A percentile compares a stretch with the other conserved stretches of the same genome.
phyloP scores from a whole-genome alignment of 805 yeast species.

The Hanseniaspora pseudoguilliermondii region DNA sequence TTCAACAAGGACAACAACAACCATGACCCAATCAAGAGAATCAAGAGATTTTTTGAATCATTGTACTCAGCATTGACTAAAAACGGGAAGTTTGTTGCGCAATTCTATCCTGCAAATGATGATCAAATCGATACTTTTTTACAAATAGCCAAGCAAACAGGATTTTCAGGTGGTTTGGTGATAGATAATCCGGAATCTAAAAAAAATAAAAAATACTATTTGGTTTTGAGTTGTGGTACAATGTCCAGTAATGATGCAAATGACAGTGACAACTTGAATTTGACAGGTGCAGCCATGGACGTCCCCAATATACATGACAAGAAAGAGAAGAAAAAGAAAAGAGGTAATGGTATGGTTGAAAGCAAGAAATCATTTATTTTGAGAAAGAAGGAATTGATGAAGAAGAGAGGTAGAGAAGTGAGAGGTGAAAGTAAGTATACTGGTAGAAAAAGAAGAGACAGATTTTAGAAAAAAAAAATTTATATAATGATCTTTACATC shows the following conservation, averaged over 20 bases:
- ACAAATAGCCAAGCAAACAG: conserved; percentile 80
- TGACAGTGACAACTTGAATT: conserved; percentile 70
- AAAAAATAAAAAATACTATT: conserved; percentile 78
- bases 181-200: conserved; percentile 89
- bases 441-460: conserved; percentile 65
- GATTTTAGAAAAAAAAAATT: conserved; percentile 32
- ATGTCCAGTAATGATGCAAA: conserved; percentile 78
- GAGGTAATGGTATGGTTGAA: conserved; percentile 41
- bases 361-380: conserved; percentile 65
- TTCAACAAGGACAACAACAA: conserved; percentile 84
- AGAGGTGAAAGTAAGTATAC: conserved; percentile 86
- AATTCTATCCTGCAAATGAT: conserved; percentile 88
- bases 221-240: conserved; percentile 52
- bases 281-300: conserved; percentile 36
- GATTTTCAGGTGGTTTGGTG: conserved; percentile 91
- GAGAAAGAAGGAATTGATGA: conserved; percentile 88
- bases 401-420: conserved; percentile 77
- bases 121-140: conserved; percentile 66
- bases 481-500: too few relatives aligned
- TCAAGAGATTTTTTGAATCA: conserved; percentile 73
- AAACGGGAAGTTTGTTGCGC: conserved; percentile 96
- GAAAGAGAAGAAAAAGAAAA: conserved; percentile 16
- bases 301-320: conserved; percentile 12
- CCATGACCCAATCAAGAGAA: conserved; percentile 72
- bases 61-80: conserved; percentile 73